Base-by-base conservation (phyloP, 176 grass and related monocot genomes). In the Raddia distichophylla region DNA sequence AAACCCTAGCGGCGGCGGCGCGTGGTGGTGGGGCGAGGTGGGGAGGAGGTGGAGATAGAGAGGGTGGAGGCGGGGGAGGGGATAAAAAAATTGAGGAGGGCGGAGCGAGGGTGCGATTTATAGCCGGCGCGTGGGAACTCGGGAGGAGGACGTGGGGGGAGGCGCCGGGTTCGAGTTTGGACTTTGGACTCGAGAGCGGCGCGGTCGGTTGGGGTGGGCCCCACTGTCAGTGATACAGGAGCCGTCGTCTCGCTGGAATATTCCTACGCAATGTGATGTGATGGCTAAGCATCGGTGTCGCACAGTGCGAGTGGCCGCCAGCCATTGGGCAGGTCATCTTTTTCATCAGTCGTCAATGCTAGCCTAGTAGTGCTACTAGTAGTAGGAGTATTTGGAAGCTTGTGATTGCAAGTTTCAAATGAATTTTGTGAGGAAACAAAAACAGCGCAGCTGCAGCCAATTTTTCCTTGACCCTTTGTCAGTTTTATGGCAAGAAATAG, bases 1-100 rank as follows among this genome's bases (percentile, higher is more conserved):
- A 91, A 94, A 94, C 92, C 92, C 89, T 94, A 94, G 89, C 65
- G 69, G 81, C 76, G 69, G 80, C 82, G 54, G 61, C 65, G 52
- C 60, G 47, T 15, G 51, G 63, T 20, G 52, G 56, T 19, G 69
- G 45, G 46, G 20, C 43, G 74, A 65, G 61, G 67, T 32, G 16
- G 60, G n/a, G 2, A 66, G 17, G 37, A 51, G 0, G 11, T 47
- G 2, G 18, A 10, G 64, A 35, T 10, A 42, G 27, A 9, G 33
- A 6, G 43, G 16, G 62, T 33, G 77, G 60, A 35, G 78, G 81
- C 34, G 60, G 45, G 52, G 64, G 90, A 60, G 32, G 82, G 71
- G 86, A 88, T 87, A 82, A 49, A 78, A 71, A 60, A 82, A 85
- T 3, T 3, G 64, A 58, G 67, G 56, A 40, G 27, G 42, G 51